Conservation (phyloP, 2,329 filamentous ascomycete species). For the Ilyonectria destructans region DNA sequence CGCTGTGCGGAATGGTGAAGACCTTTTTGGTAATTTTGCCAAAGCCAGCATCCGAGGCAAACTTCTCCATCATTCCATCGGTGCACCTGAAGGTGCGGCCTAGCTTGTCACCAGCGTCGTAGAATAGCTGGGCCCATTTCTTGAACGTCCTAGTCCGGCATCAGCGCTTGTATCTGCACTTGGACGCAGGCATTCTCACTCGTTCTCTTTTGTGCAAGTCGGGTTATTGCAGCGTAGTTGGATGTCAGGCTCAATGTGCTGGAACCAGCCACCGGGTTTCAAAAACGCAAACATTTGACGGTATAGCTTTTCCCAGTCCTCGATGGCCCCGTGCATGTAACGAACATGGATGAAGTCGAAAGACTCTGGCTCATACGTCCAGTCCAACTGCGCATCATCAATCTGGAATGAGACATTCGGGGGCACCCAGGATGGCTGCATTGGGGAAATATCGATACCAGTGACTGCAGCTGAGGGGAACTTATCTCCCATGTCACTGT, state of each 20-base stretch:
- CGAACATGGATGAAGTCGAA: constrained; percentile 40
- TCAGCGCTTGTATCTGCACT: constrained; percentile 15
- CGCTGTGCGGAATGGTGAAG: constrained; percentile 23
- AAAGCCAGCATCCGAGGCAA: constrained; percentile 30
- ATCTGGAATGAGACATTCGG: constrained; percentile 35
- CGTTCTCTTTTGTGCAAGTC: too few species aligned
- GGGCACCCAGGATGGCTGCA: constrained; percentile 22
- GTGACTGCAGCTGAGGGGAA: constrained; percentile 35
- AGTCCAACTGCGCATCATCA: constrained; percentile 31
- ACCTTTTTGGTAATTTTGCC: constrained; percentile 20
- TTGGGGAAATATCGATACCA: constrained; percentile 31
- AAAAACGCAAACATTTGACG: constrained; percentile 32
- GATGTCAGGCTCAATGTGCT: constrained; percentile 37
- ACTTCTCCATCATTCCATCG: constrained; percentile 32
- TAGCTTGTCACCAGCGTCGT: constrained; percentile 34
- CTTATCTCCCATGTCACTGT: constrained; percentile 38
- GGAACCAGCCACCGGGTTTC: constrained; percentile 40
- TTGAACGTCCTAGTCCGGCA: constrained; percentile 15
- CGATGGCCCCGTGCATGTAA: constrained; percentile 39
- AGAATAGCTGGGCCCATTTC: constrained; percentile 40
- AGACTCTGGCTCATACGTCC: constrained; percentile 28
- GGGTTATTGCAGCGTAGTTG: constrained; percentile 35
- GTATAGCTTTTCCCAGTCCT: constrained; percentile 35
- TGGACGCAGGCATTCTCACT: too few species aligned
- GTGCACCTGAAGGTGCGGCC: constrained; percentile 35